A percentile compares a stretch with the other conserved stretches of the same genome.
These are phyloP conservation scores for Pseudozyma pruni DNA, from an alignment of 1,284 basidiomycete genomes.

Conservation along the genomic window DNA sequence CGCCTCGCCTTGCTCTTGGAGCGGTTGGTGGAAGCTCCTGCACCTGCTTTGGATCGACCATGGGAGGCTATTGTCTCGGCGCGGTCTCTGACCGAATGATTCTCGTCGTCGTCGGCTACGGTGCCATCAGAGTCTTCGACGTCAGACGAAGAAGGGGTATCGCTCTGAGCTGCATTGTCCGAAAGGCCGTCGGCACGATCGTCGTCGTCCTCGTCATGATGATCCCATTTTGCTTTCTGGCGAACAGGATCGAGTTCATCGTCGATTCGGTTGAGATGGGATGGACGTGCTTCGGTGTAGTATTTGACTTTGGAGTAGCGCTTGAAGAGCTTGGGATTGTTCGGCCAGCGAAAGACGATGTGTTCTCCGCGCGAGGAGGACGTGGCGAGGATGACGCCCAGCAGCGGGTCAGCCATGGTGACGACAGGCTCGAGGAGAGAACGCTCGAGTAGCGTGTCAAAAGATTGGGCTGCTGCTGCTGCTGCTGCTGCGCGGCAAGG, in stretches of 20 bases:
- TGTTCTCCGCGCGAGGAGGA: slow-evolving; percentile 60
- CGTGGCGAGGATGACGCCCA: slow-evolving; percentile 63
- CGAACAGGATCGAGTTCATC: slow-evolving; percentile 48
- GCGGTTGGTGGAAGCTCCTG: slow-evolving; percentile 7
- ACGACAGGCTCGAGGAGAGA: slow-evolving; percentile 1
- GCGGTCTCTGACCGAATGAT: slow-evolving; percentile 21
- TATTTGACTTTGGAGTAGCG: slow-evolving; percentile 60
- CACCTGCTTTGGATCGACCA: slow-evolving; percentile 20
- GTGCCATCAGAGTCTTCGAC: slow-evolving; percentile 45
- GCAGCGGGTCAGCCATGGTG: slow-evolving; percentile 48
- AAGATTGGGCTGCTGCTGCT: neutral
- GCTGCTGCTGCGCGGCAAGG: too few relatives aligned
- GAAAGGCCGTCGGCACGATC: slow-evolving; percentile 15
- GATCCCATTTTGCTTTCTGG: slow-evolving; percentile 44
- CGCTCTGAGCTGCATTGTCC: slow-evolving; percentile 28
- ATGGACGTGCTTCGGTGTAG: slow-evolving; percentile 40
- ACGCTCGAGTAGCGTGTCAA: neutral
- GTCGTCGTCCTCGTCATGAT: slow-evolving; percentile 43
- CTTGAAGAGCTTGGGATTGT: slow-evolving; percentile 54
- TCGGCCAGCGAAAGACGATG: slow-evolving; percentile 65
- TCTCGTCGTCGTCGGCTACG: slow-evolving; percentile 39
- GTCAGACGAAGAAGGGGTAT: slow-evolving; percentile 44
- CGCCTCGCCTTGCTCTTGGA: slow-evolving; percentile 30
- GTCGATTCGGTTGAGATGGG: slow-evolving; percentile 13
- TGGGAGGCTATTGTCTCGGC: slow-evolving; percentile 32